A percentile compares a stretch with the other conserved stretches of the same genome.
These are phyloP conservation scores for Curvularia lunata DNA, from an alignment of 2,329 filamentous ascomycete species.

Conservation along the genomic window DNA sequence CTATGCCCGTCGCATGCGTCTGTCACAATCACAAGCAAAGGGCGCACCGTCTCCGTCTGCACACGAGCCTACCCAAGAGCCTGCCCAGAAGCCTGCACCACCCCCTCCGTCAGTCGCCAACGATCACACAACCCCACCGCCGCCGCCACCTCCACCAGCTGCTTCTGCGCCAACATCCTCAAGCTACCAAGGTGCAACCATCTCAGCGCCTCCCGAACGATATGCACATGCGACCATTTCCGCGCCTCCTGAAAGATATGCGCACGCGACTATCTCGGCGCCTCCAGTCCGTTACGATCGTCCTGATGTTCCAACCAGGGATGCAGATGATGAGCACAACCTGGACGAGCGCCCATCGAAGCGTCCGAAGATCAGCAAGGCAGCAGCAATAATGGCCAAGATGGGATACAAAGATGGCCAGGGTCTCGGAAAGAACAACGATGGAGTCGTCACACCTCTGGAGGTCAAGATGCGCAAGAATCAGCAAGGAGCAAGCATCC, in stretches of 20 bases:
- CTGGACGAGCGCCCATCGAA: slow-evolving; percentile 53
- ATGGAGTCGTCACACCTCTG: slow-evolving; percentile 84
- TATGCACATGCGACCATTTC: slow-evolving; percentile 75
- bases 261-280: neutral
- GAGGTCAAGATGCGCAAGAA: slow-evolving; percentile 61
- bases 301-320: slow-evolving; percentile 21
- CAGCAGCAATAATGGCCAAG: slow-evolving; percentile 86
- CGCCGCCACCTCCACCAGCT: slow-evolving; percentile 24
- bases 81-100: slow-evolving; percentile 9
- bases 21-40: slow-evolving; percentile 20
- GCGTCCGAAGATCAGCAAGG: slow-evolving; percentile 52
- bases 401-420: slow-evolving; percentile 91
- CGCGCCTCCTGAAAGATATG: slow-evolving; percentile 44
- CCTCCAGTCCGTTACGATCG: slow-evolving; percentile 75
- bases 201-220: slow-evolving; percentile 78
- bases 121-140: slow-evolving; percentile 23
- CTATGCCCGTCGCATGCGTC: slow-evolving; percentile 31
- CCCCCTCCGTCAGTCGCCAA: slow-evolving; percentile 23
- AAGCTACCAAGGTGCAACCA: slow-evolving; percentile 58
- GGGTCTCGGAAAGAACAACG: slow-evolving; percentile 81
- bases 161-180: slow-evolving; percentile 56
- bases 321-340: slow-evolving; percentile 18
- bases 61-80: neutral
- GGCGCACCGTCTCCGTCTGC: slow-evolving; percentile 15
- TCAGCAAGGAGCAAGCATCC: slow-evolving; percentile 24